Evolutionary conservation across 257 asterid species (phyloP), one percentile per base, ranked within the genome.

Genomic region (Thymus mandschuricus): DNA sequence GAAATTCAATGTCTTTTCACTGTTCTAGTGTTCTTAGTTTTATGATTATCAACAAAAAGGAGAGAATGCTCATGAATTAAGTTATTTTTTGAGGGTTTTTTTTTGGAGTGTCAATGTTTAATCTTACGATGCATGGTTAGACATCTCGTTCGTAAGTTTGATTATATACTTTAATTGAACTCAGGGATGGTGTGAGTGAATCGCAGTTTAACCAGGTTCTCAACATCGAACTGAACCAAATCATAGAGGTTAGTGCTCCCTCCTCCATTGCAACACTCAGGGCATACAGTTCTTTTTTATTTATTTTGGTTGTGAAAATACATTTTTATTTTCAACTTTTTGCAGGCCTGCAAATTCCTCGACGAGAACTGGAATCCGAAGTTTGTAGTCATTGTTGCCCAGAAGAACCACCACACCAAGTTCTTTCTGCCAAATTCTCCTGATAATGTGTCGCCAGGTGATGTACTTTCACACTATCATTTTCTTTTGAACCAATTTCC

Each of bases 171-270:
- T 77, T 3, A 6, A 33, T 15, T 51, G 61, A 59, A 64, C 76
- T 27, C 90, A 92, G 97, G 72, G 97, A 92, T 38, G 98, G 97
- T 48, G 98, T 92, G 33, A 90, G 98, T 6, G 98, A 92, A 48
- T 88, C 97, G 0, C 98, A 92, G 68, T 92, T 92, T 73, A 88
- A 80, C 70, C 98, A 92, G 80, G 97, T 92, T 44, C 76, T 92
- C 78, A 90, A 90, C 80, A 83, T 85, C 9, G 98, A 90, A 52
- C 89, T 92, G 8, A 78, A 79, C 77, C 96, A 90, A 74, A 88
- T 92, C n/a, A 88, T 92, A 7, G 92, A 92, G 97, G 98, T 90
- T 7, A 34, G 52, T 71, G 9, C 59, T 70, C 76, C 56, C 40
- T 48, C 54, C 57, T 60, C 2, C 77, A 52, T 75, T 33, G 30